Evolutionary conservation across 2,329 filamentous ascomycete genomes (phyloP).

Genomic region (Colletotrichum zoysiae): DNA sequence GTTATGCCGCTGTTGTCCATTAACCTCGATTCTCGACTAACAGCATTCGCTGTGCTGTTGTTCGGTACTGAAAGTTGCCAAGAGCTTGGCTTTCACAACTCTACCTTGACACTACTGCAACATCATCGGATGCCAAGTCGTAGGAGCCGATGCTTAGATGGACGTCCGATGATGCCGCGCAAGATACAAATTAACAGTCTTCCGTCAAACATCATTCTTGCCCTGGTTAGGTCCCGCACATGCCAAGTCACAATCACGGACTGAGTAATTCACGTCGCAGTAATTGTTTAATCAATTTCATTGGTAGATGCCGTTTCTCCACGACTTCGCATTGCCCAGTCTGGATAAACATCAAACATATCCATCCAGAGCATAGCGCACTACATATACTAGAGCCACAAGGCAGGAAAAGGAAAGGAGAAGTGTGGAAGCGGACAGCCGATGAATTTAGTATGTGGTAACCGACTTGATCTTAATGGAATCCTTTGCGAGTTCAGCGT

Average conservation of each 20-base stretch:
- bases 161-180: not conserved
- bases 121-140: not conserved
- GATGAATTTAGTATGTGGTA: conserved; percentile 1
- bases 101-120: too few relatives aligned
- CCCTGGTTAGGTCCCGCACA: not conserved
- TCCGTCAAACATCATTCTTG: not conserved
- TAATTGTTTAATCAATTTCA: not conserved
- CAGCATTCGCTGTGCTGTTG: not conserved
- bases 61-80: not conserved
- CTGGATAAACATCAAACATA: not conserved
- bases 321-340: too few relatives aligned
- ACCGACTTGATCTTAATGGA: conserved; percentile 26
- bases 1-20: not conserved
- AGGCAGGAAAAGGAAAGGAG: not conserved
- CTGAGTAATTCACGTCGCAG: not conserved
- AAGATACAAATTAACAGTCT: not conserved
- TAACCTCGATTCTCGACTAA: not conserved
- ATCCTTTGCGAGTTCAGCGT: conserved; percentile 20
- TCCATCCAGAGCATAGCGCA: not conserved
- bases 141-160: not conserved
- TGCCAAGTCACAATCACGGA: too few relatives aligned
- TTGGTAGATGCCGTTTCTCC: not conserved
- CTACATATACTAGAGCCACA: not conserved
- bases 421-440: not conserved
- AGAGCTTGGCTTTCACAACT: not conserved